These are phyloP conservation scores for Boletus holoroseus DNA, from an alignment of 1,284 basidiomycete genomes.

Conservation along the genomic window DNA sequence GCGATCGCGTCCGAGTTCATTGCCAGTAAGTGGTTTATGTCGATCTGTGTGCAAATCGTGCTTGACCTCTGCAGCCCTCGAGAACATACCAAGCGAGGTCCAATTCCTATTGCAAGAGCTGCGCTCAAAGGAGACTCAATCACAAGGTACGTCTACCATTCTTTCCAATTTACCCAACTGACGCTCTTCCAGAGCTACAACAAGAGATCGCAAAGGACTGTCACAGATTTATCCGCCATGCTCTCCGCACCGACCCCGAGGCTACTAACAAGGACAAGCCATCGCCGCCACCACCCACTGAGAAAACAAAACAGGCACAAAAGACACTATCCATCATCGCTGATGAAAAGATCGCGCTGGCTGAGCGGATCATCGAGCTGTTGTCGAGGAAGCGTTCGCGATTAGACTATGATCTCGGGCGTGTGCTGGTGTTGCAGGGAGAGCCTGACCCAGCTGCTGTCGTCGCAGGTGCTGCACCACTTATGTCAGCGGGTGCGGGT, in stretches of 20 bases:
- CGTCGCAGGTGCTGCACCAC: constrained; percentile 22
- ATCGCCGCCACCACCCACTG: constrained; percentile 29
- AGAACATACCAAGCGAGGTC: constrained; percentile 72
- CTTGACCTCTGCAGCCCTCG: constrained; percentile 44
- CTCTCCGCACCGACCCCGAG: constrained; percentile 36
- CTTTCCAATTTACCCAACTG: not conserved
- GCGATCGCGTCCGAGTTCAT: constrained; percentile 66
- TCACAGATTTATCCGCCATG: constrained; percentile 48
- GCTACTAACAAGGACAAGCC: constrained; percentile 22
- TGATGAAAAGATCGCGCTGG: constrained; percentile 51
- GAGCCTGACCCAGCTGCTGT: constrained; percentile 39
- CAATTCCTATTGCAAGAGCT: constrained; percentile 70
- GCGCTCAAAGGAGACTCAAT: constrained; percentile 49
- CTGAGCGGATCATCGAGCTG: constrained; percentile 49
- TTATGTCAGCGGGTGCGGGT: constrained; percentile 18
- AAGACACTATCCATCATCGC: constrained; percentile 37
- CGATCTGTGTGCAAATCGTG: not conserved
- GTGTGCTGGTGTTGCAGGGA: constrained; percentile 52
- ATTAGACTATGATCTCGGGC: constrained; percentile 51
- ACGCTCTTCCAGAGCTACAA: constrained; percentile 41
- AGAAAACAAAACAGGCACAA: constrained; percentile 31
- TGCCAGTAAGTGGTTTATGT: constrained; percentile 45
- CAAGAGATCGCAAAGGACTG: constrained; percentile 52
- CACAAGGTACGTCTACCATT: constrained; percentile 40
- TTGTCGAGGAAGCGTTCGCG: constrained; percentile 49